Evolutionary conservation across 2,329 filamentous ascomycete genomes (phyloP).

Genomic region (Macrophomina tecta): DNA sequence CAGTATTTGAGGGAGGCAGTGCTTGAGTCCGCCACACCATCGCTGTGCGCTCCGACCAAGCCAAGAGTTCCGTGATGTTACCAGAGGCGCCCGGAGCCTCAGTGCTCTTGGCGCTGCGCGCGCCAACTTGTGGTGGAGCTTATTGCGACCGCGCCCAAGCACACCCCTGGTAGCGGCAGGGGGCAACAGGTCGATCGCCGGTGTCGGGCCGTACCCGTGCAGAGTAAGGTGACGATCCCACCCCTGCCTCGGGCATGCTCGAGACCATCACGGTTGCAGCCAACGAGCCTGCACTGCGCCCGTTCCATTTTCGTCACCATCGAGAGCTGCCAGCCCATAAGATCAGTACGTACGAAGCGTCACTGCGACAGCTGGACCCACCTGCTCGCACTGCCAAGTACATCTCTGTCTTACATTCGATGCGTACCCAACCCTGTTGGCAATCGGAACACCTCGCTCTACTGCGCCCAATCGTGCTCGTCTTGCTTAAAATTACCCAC

Average conservation of each 20-base stretch:
- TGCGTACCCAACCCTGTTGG: slow-evolving; percentile 14
- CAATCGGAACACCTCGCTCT: slow-evolving; percentile 19
- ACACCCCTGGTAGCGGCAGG: slow-evolving; percentile 15
- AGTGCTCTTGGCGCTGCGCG: slow-evolving; percentile 12
- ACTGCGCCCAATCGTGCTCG: slow-evolving; percentile 17
- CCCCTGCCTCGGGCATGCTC: slow-evolving; percentile 6
- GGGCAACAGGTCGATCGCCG: slow-evolving; percentile 4
- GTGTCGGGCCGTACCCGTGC: slow-evolving; percentile 24
- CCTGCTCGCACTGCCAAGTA: slow-evolving; percentile 11
- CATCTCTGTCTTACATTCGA: slow-evolving; percentile 8
- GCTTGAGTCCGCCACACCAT: slow-evolving; percentile 17
- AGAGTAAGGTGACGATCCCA: slow-evolving; percentile 15
- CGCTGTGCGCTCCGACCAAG: slow-evolving; percentile 3
- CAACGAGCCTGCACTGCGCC: slow-evolving; percentile 4
- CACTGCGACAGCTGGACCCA: slow-evolving; percentile 15
- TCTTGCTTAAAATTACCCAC: slow-evolving; percentile 23
- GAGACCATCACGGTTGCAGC: slow-evolving; percentile 20
- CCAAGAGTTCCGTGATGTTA: slow-evolving; percentile 24
- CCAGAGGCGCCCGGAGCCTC: slow-evolving; percentile 14
- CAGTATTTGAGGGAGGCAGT: slow-evolving; percentile 23
- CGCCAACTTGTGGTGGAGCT: slow-evolving; percentile 21
- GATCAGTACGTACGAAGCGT: slow-evolving; percentile 1
- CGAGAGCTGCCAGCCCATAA: background rate
- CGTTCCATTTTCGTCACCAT: slow-evolving; percentile 22
- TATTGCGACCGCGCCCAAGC: slow-evolving; percentile 21